Base-by-base conservation (phyloP, 352 stramenopile species). In the Pythium aquatile region DNA sequence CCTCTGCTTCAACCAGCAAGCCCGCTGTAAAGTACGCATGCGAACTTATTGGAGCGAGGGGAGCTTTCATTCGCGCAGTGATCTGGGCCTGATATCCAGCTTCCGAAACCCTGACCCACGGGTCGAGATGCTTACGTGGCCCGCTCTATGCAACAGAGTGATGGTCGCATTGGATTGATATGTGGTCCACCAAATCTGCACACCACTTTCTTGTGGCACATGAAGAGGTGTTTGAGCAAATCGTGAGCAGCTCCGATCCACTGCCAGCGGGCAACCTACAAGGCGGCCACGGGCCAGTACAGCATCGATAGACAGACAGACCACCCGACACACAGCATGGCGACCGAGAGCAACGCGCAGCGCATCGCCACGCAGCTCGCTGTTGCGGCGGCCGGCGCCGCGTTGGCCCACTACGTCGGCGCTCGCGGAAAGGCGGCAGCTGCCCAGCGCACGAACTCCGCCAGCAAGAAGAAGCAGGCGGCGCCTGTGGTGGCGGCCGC, bases 381-480 rank as follows among this genome's bases (percentile, higher is more conserved):
- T n/a, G 64, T 89, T 48, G 69, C 78, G 3, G 75, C 75, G 9
- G 83, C 77, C 1, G 79, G 78, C 28, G 73, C 75, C 13, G 85
- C 83, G 5, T 60, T 90, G 13, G 81, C 77, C 8, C 90, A 87
- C 55, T 90, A 81, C 61, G 78, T 92, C 13, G 81, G 78, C 33
- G 70, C 62, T 17, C 83, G 85, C 65, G 70, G 63, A 65, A 84
- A 87, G 46, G 52, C 32, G 29, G 61, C 66, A 10, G 33, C 53
- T 11, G 32, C 20, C 7, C 10, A 30, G n/a, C 44, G 44, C 44
- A 51, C 3, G 13, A 51, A 5, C 44, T 7, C 7, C 44, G 29
- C 5, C 44, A 29, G 46, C 55, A 63, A 62, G 42, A 29, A 54
- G n/a, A 29, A 29, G 20, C 33, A 46, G 9, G 46, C 55, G 3